These are phyloP conservation scores for Lachancea sp. DNA, from an alignment of 805 yeast genomes.

Conservation along the genomic window DNA sequence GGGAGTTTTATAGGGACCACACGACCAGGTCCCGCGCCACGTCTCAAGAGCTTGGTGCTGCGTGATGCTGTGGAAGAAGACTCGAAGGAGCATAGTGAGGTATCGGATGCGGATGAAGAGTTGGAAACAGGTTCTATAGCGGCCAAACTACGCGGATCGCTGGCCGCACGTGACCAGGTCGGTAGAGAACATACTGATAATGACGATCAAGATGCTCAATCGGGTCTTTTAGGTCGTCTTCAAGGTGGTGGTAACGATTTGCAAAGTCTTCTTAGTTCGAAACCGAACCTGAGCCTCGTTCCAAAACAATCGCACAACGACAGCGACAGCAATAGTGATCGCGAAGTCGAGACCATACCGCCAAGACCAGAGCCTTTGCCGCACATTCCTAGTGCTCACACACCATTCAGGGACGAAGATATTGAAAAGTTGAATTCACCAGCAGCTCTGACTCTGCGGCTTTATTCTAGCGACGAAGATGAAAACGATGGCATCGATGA, in stretches of 20 bases:
- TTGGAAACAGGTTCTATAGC: conserved; percentile 15
- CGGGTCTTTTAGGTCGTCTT: conserved; percentile 11
- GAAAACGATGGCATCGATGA: conserved; percentile 10
- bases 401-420: conserved; percentile 35
- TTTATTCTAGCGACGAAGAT: conserved; percentile 20
- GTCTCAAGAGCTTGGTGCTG: conserved; percentile 25
- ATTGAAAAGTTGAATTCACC: conserved; percentile 21
- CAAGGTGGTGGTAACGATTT: conserved; percentile 12
- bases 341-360: conserved; percentile 47
- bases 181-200: conserved; percentile 26
- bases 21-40: conserved; percentile 12
- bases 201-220: conserved; percentile 9
- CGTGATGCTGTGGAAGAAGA: conserved; percentile 21
- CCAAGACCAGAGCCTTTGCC: conserved; percentile 34
- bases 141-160: conserved; percentile 16
- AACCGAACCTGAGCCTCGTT: conserved; percentile 10
- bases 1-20: conserved; percentile 10
- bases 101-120: conserved; percentile 18
- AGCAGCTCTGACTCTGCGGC: conserved; percentile 14
- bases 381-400: conserved; percentile 41
- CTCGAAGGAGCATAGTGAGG: conserved; percentile 9
- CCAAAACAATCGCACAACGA: conserved; percentile 10
- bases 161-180: conserved; percentile 16
- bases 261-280: conserved; percentile 12
- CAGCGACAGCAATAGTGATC: conserved; percentile 22